These are phyloP conservation scores for Tuber umbilicatum DNA, from an alignment of 495 filamentous ascomycete genomes.

Conservation along the genomic window DNA sequence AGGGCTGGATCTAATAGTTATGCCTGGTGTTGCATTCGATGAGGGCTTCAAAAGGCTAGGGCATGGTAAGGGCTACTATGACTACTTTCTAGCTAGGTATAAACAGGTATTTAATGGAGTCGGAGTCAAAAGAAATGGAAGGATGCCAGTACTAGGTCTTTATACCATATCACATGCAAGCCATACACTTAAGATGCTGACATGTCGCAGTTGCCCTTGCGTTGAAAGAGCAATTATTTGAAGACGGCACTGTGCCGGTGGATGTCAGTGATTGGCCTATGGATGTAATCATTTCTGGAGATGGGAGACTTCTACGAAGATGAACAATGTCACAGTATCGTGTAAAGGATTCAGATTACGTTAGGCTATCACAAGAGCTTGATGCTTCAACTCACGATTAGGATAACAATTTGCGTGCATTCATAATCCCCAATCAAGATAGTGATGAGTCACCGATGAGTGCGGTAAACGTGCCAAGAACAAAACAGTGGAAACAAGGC, in stretches of 20 bases:
- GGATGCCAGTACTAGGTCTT: slow-evolving; percentile 51
- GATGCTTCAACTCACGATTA: neutral
- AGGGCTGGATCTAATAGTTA: slow-evolving; percentile 76
- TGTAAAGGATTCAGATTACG: neutral
- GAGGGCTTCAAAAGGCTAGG: slow-evolving; percentile 66
- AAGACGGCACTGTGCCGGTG: slow-evolving; percentile 56
- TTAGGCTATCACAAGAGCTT: neutral
- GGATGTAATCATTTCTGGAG: slow-evolving; percentile 60
- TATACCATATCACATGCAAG: neutral
- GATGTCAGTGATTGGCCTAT: slow-evolving; percentile 59
- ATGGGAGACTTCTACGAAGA: slow-evolving; percentile 42
- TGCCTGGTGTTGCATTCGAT: slow-evolving; percentile 95
- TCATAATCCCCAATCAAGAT: neutral
- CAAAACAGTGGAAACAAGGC: neutral
- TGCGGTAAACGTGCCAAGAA: neutral
- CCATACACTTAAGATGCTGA: slow-evolving; percentile 26
- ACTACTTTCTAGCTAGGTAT: slow-evolving; percentile 78
- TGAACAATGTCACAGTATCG: slow-evolving; percentile 3
- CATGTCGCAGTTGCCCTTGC: slow-evolving; percentile 70
- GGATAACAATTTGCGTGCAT: neutral
- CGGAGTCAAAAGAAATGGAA: slow-evolving; percentile 44
- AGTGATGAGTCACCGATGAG: neutral
- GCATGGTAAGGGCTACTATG: slow-evolving; percentile 96
- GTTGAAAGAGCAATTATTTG: slow-evolving; percentile 78
- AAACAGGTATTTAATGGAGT: slow-evolving; percentile 46